Percentiles rank a stretch among this genome's conserved stretches.
Conservation (phyloP, 2,329 filamentous ascomycete genomes). For the Lachnellula hyalina region DNA sequence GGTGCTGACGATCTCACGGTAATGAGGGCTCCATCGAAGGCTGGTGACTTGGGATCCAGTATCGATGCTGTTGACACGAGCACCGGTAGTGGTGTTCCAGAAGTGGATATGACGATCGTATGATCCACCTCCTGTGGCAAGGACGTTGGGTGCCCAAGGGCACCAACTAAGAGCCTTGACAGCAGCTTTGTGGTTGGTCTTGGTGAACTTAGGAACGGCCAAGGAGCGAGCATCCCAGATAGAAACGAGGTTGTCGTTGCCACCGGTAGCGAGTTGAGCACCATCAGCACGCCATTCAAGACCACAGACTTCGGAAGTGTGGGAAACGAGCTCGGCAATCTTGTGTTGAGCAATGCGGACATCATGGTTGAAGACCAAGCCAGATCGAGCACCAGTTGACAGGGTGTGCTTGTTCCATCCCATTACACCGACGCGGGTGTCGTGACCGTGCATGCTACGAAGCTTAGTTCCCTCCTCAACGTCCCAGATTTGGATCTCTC, state of each 20-base stretch:
- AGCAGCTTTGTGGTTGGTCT: slow-evolving; percentile 98
- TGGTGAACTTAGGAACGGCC: slow-evolving; percentile 94
- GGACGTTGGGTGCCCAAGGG: slow-evolving; percentile 96
- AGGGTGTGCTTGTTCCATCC: slow-evolving; percentile 98
- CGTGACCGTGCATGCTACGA: slow-evolving; percentile 97
- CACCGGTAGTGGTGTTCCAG: slow-evolving; percentile 98
- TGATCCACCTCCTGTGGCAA: slow-evolving; percentile 91
- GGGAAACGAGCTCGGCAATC: slow-evolving; percentile 90
- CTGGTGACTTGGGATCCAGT: slow-evolving; percentile 97
- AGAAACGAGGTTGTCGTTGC: slow-evolving; percentile 97
- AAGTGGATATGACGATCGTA: slow-evolving; percentile 99
- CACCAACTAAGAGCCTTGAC: slow-evolving; percentile 99
- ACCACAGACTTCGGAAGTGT: slow-evolving; percentile 96
- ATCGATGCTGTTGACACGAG: slow-evolving; percentile 97
- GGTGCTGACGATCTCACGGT: slow-evolving; percentile 96
- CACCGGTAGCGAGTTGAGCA: slow-evolving; percentile 92
- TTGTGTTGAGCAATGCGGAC: slow-evolving; percentile 98
- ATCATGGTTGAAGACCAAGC: slow-evolving; percentile 97
- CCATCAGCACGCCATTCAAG: slow-evolving; percentile 97
- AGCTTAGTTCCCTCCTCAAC: slow-evolving; percentile 92
- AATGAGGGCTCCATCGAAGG: slow-evolving; percentile 91
- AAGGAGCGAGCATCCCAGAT: slow-evolving; percentile 98
- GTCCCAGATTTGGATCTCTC: slow-evolving; percentile 99
- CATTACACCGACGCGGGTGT: slow-evolving; percentile 95
- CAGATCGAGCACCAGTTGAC: slow-evolving; percentile 89